phyloP scores from a whole-genome alignment of 305 asterid species.

The Striga hermonthica region DNA sequence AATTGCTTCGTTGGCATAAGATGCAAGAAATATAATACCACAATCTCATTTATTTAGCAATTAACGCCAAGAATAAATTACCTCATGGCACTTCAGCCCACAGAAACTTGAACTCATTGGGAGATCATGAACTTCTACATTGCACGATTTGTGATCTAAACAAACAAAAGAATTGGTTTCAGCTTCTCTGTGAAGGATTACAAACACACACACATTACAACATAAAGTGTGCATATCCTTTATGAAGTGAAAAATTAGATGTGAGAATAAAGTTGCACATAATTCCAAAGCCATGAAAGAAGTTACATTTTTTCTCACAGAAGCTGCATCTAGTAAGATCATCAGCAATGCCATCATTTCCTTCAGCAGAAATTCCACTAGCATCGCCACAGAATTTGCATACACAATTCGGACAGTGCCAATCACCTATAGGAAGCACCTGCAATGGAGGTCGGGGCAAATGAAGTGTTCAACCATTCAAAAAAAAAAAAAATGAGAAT shows the following conservation, averaged over 20 bases:
- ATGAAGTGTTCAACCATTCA: slow-evolving; percentile 26
- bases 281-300: slow-evolving; percentile 26
- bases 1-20: slow-evolving; percentile 9
- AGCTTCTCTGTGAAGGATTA: slow-evolving; percentile 14
- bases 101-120: slow-evolving; percentile 56
- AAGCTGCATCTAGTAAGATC: slow-evolving; percentile 59
- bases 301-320: slow-evolving; percentile 82
- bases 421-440: slow-evolving; percentile 85
- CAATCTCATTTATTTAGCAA: slow-evolving; percentile 25
- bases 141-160: slow-evolving; percentile 77
- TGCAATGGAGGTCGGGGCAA: slow-evolving; percentile 37
- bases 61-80: slow-evolving; percentile 31
- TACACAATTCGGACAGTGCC: slow-evolving; percentile 88
- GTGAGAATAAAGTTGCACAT: slow-evolving; percentile 6
- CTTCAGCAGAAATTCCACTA: slow-evolving; percentile 38
- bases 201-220: not conserved
- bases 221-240: not conserved
- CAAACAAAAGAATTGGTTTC: slow-evolving; percentile 28
- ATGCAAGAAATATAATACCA: slow-evolving; percentile 14
- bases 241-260: slow-evolving; percentile 1
- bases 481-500: slow-evolving; percentile 14
- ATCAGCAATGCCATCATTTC: slow-evolving; percentile 33
- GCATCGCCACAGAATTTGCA: slow-evolving; percentile 80
- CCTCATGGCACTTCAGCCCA: slow-evolving; percentile 84
- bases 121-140: slow-evolving; percentile 38